These are phyloP conservation scores for Hortiboletus flavorubellus DNA, from an alignment of 768 basidiomycete genomes.

Conservation along the genomic window DNA sequence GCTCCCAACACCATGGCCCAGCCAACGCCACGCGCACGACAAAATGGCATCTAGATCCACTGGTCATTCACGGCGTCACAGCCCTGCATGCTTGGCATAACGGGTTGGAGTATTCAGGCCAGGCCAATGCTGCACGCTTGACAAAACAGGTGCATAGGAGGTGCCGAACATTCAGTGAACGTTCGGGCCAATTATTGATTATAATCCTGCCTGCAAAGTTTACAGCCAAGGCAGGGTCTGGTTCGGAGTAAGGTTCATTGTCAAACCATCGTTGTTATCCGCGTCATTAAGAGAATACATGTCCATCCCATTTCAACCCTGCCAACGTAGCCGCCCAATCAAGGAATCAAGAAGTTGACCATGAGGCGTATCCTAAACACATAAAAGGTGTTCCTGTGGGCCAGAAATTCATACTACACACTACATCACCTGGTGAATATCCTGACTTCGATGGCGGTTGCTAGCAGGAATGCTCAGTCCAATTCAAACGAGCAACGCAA, in stretches of 20 bases:
- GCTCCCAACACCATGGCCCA: too few species aligned
- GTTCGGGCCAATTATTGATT: too few species aligned
- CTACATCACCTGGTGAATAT: neutral
- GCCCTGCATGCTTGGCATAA: too few species aligned
- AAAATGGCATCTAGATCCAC: too few species aligned
- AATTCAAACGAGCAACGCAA: neutral
- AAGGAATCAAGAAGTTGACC: slow-evolving; percentile 1
- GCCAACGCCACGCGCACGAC: too few species aligned
- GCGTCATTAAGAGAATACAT: slow-evolving; percentile 12
- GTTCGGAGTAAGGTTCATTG: neutral
- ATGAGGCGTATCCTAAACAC: slow-evolving; percentile 6
- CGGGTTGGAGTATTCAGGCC: too few species aligned
- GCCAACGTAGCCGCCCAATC: slow-evolving; percentile 9
- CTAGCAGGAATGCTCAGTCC: neutral
- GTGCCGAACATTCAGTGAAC: too few species aligned
- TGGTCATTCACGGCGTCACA: too few species aligned
- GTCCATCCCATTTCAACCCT: neutral
- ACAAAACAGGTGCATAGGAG: too few species aligned
- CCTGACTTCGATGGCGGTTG: neutral
- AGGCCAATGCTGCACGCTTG: too few species aligned
- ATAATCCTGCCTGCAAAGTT: neutral
- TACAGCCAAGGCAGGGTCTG: neutral
- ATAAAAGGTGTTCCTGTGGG: slow-evolving; percentile 13
- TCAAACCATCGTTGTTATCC: slow-evolving; percentile 14
- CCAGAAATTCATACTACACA: too few species aligned